phyloP scores from a whole-genome alignment of 2,329 filamentous ascomycete species.

The Ophiostoma sp. region DNA sequence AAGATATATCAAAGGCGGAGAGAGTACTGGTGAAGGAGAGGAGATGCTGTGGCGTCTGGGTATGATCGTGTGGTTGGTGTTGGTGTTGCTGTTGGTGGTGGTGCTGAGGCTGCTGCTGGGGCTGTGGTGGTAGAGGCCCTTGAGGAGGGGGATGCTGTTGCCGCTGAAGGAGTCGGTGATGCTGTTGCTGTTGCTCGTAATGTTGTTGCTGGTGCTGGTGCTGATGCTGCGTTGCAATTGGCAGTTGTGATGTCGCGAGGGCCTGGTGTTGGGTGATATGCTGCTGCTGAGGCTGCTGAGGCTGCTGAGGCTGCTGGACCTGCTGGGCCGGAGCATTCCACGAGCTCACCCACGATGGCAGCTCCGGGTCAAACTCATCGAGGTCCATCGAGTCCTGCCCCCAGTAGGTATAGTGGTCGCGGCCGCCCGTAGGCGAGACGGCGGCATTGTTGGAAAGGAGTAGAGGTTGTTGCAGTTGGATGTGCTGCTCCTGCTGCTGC shows the following conservation, averaged over 20 bases:
- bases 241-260: neutral
- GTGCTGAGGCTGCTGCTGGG: neutral
- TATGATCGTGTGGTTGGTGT: conserved; percentile 9
- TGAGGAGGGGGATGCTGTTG: conserved; percentile 16
- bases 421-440: conserved; percentile 5
- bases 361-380: conserved; percentile 30
- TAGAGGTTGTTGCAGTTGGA: conserved; percentile 11
- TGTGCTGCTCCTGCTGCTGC: conserved; percentile 15
- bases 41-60: conserved; percentile 13
- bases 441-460: conserved; percentile 9
- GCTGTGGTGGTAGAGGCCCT: conserved; percentile 8
- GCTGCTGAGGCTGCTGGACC: conserved; percentile 1
- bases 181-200: conserved; percentile 15
- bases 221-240: conserved; percentile 16
- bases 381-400: conserved; percentile 32
- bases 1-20: conserved; percentile 3
- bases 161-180: conserved; percentile 5
- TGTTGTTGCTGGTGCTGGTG: conserved; percentile 9
- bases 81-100: conserved; percentile 14
- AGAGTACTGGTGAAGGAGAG: conserved; percentile 16
- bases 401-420: conserved; percentile 24
- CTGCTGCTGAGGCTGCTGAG: conserved; percentile 17
- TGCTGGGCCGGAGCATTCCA: conserved; percentile 21
- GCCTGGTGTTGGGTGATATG: conserved; percentile 10
- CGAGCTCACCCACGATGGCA: conserved; percentile 28